A percentile compares a stretch with the other conserved stretches of the same genome.
phyloP scores from a whole-genome alignment of 306 rosid genomes.

The Vigna reflexopilosa region DNA sequence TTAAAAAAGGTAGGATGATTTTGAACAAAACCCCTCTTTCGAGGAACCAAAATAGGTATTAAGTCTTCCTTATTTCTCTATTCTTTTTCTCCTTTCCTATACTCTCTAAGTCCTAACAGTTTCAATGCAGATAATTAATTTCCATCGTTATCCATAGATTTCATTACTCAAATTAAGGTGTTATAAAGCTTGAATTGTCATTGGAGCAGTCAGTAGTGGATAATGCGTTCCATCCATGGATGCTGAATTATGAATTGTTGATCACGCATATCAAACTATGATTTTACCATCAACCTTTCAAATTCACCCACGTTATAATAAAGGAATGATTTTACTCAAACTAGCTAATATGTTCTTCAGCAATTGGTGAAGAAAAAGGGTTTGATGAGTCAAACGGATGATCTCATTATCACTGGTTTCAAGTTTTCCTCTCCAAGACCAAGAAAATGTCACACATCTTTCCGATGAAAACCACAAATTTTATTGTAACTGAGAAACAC shows the following conservation, averaged over 20 bases:
- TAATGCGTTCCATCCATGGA: neutral
- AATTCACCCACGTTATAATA: slow-evolving; percentile 1
- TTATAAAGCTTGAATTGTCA: neutral
- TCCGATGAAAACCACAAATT: slow-evolving; percentile 27
- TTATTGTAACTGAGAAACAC: slow-evolving; percentile 13
- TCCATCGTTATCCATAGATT: slow-evolving; percentile 20
- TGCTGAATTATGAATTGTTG: slow-evolving; percentile 12
- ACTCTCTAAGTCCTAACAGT: too few species aligned
- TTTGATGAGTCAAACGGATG: slow-evolving; percentile 32
- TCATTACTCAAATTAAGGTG: slow-evolving; percentile 32
- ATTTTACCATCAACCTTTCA: slow-evolving; percentile 9
- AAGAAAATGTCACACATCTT: slow-evolving; percentile 4
- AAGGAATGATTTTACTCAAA: slow-evolving; percentile 14
- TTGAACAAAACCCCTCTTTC: too few species aligned
- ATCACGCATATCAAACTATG: neutral
- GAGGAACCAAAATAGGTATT: too few species aligned
- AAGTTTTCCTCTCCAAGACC: slow-evolving; percentile 29
- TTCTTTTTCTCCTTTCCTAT: too few species aligned
- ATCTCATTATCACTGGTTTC: slow-evolving; percentile 14
- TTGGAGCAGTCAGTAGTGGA: neutral
- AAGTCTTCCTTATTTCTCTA: too few species aligned
- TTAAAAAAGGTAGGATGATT: too few species aligned
- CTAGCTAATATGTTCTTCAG: slow-evolving; percentile 10
- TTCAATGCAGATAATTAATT: slow-evolving; percentile 28
- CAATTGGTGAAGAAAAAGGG: neutral